Percentiles rank a stretch among this genome's conserved stretches.
Evolutionary conservation across 345 rosid genomes (phyloP).

Genomic region (Lumnitzera racemosa): DNA sequence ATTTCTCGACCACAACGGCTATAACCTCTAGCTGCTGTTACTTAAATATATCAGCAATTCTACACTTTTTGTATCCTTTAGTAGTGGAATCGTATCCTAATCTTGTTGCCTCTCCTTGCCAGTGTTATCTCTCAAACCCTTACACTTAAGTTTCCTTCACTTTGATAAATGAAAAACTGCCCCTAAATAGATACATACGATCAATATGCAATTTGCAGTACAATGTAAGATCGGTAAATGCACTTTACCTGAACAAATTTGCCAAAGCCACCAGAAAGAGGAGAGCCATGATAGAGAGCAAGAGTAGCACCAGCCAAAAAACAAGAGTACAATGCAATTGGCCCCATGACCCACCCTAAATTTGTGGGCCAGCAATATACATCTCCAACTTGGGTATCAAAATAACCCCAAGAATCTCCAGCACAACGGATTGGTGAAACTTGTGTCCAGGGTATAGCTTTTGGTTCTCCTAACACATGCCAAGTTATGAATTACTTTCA

Average conservation of each 20-base stretch:
- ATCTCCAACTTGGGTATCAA: slow-evolving; percentile 46
- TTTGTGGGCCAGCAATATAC: slow-evolving; percentile 89
- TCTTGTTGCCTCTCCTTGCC: too few relatives aligned
- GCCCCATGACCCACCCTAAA: slow-evolving; percentile 96
- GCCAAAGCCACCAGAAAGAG: slow-evolving; percentile 71
- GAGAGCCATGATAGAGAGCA: slow-evolving; percentile 87
- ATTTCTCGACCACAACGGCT: too few relatives aligned
- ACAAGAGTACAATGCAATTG: slow-evolving; percentile 52
- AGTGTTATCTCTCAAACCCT: too few relatives aligned
- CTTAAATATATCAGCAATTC: too few relatives aligned
- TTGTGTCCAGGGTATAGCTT: slow-evolving; percentile 94
- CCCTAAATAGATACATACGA: too few relatives aligned
- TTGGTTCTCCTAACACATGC: slow-evolving; percentile 67
- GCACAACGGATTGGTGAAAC: slow-evolving; percentile 62
- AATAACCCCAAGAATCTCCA: slow-evolving; percentile 61
- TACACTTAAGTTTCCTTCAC: too few relatives aligned
- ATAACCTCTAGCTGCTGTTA: too few relatives aligned
- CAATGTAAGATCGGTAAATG: slow-evolving; percentile 1
- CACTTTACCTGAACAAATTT: slow-evolving; percentile 69
- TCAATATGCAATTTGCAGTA: not conserved
- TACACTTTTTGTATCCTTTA: too few relatives aligned
- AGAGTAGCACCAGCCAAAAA: slow-evolving; percentile 75
- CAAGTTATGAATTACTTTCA: slow-evolving; percentile 1
- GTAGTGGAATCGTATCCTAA: too few relatives aligned
- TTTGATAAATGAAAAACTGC: too few relatives aligned